Percentiles rank a stretch among this genome's conserved stretches.
phyloP scores from a whole-genome alignment of 306 rosid species.

The Sechiopsis laciniata region DNA sequence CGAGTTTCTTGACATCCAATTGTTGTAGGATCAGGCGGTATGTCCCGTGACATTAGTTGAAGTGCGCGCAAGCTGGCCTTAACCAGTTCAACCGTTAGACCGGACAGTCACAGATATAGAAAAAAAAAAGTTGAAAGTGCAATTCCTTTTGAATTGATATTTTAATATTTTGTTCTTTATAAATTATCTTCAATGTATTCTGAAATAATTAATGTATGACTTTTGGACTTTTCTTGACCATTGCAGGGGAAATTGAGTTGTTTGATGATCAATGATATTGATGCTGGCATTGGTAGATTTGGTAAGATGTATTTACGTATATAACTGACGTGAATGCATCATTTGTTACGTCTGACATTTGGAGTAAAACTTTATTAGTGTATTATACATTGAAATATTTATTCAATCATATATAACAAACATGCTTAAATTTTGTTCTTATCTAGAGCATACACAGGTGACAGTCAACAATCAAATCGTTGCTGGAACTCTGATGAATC shows the following conservation, averaged over 20 bases:
- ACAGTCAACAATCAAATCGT: conserved; percentile 98
- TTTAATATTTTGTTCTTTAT: background rate
- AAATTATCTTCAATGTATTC: conserved; percentile 8
- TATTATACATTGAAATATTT: background rate
- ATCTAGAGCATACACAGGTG: conserved; percentile 79
- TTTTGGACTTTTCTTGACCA: conserved; percentile 21
- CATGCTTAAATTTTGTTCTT: conserved; percentile 23
- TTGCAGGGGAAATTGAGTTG: conserved; percentile 93
- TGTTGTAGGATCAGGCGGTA: too few relatives aligned
- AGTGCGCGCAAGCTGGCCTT: too few relatives aligned
- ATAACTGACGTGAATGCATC: conserved; percentile 9
- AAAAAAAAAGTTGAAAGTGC: too few relatives aligned
- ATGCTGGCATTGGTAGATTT: conserved; percentile 96
- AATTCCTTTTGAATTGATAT: background rate
- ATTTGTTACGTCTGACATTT: background rate
- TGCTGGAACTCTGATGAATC: conserved; percentile 93
- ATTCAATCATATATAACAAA: background rate
- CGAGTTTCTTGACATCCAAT: too few relatives aligned
- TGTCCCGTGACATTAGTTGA: too few relatives aligned
- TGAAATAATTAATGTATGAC: background rate
- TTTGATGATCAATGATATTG: conserved; percentile 93
- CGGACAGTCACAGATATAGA: too few relatives aligned
- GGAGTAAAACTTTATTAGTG: background rate
- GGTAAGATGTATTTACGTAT: conserved; percentile 44
- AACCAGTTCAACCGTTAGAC: too few relatives aligned